Base-by-base conservation (phyloP, 2,329 filamentous ascomycete species). In the Paecilomyces variotii region DNA sequence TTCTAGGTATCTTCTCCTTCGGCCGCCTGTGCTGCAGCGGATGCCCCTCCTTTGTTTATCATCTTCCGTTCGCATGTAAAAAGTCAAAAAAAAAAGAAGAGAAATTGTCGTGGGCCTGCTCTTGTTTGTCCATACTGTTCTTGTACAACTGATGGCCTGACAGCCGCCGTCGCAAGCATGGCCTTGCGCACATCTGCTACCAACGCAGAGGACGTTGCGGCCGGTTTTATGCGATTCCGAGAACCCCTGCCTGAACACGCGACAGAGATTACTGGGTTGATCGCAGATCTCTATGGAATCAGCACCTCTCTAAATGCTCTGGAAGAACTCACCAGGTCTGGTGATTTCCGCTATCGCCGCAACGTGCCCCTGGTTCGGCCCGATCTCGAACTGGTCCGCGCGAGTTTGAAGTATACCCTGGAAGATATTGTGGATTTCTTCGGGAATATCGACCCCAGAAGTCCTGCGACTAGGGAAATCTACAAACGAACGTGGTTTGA, bases 201-300 rank as follows among this genome's bases (percentile, higher is more conserved):
- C 64, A 75, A 76, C 58, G 79, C 80, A 61, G 79, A 84, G 66
- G 80, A 83, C 54, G 77, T 80, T 62, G 81, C 80, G 55, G 74
- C 76, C 56, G 78, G 76, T 58, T 76, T 86, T 60, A 73, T 74
- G 60, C 66, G 71, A 50, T 83, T 84, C 67, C 72, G 80, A 55
- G 73, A 74, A 58, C 75, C 78, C 62, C 76, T 85, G 54, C 78
- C 80, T 6, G 75, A 81, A 56, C 72, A 79, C 64, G 74, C 78
- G 34, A 76, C 79, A 32, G 79, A 82, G 51, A 81, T 86, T 63
- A 82, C 81, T 26, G 74, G 74, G 32, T 69, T 81, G 28, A 80
- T 85, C 56, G 77, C 79, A 57, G 77, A 82, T 60, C 75, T 85
- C 26, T 84, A 81, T 65, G 76, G 76, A 56, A 80, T 85, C 67